Evolutionary conservation across 805 yeast genomes (phyloP).

Genomic region (Saccharomycopsis sp.): DNA sequence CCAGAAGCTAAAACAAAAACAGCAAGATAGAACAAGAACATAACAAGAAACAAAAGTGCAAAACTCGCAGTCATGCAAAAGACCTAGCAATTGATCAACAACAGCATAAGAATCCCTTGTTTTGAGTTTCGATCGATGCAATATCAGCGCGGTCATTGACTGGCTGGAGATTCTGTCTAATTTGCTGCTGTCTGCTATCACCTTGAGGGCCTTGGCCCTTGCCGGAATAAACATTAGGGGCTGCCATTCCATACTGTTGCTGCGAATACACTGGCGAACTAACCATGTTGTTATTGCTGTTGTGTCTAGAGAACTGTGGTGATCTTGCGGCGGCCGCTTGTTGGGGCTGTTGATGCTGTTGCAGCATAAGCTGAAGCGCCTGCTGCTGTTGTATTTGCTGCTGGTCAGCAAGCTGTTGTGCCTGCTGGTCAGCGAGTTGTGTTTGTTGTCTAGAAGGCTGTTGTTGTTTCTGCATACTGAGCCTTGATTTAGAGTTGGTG

Average conservation of each 20-base stretch:
- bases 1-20: too few relatives aligned
- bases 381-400: slow-evolving; percentile 1
- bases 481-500: slow-evolving; percentile 8
- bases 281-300: not conserved
- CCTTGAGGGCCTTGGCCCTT: slow-evolving; percentile 20
- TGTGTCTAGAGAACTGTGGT: not conserved
- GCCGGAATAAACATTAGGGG: not conserved
- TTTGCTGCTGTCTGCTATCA: slow-evolving; percentile 24
- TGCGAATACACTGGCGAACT: not conserved
- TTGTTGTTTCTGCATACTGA: slow-evolving; percentile 20
- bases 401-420: slow-evolving; percentile 8
- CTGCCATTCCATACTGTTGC: not conserved
- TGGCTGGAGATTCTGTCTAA: slow-evolving; percentile 19
- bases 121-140: slow-evolving; percentile 12
- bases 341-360: not conserved
- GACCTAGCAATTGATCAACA: too few relatives aligned
- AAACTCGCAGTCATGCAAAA: too few relatives aligned
- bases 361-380: not conserved
- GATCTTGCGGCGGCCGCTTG: not conserved
- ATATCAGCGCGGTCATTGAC: slow-evolving; percentile 17
- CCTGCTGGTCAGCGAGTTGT: slow-evolving; percentile 9
- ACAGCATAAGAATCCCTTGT: slow-evolving; percentile 13
- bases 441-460: slow-evolving; percentile 8
- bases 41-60: too few relatives aligned
- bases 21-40: too few relatives aligned